Conservation (phyloP, 192 early-diverging fungal species). For the Phycomyces nitens region DNA sequence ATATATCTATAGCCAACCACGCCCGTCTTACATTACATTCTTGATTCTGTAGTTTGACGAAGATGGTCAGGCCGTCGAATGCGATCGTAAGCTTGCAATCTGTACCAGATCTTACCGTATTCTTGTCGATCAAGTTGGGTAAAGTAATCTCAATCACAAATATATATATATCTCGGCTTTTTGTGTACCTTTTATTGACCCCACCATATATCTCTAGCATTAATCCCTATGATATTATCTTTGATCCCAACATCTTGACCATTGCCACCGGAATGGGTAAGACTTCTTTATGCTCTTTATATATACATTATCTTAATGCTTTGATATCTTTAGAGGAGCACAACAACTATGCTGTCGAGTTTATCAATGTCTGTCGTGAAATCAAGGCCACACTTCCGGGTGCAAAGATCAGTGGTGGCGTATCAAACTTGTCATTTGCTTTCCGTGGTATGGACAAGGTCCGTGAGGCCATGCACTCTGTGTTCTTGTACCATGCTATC, state of each 20-base stretch:
- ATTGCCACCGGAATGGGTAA: conserved; percentile 87
- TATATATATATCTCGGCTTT: background rate
- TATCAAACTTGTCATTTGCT: conserved; percentile 96
- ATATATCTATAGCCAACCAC: background rate
- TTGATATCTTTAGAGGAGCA: conserved; percentile 68
- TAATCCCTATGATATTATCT: conserved; percentile 47
- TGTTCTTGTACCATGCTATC: conserved; percentile 86
- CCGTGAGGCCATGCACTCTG: conserved; percentile 94
- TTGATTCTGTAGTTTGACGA: conserved; percentile 73
- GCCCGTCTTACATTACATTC: background rate
- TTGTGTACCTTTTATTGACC: background rate
- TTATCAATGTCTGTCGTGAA: conserved; percentile 69
- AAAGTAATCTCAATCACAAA: background rate
- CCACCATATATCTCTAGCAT: conserved; percentile 14
- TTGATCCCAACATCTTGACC: conserved; percentile 93
- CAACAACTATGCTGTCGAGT: conserved; percentile 94
- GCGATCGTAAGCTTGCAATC: conserved; percentile 82
- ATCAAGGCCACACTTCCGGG: conserved; percentile 84
- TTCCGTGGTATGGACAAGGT: conserved; percentile 93
- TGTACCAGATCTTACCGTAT: conserved; percentile 89
- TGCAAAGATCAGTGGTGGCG: conserved; percentile 93
- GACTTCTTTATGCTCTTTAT: background rate
- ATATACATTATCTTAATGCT: background rate
- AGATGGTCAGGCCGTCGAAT: conserved; percentile 84
- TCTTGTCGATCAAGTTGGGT: conserved; percentile 75